Evolutionary conservation across 306 rosid genomes (phyloP), one percentile per base, ranked within the genome.

Genomic region (Delonix regia): DNA sequence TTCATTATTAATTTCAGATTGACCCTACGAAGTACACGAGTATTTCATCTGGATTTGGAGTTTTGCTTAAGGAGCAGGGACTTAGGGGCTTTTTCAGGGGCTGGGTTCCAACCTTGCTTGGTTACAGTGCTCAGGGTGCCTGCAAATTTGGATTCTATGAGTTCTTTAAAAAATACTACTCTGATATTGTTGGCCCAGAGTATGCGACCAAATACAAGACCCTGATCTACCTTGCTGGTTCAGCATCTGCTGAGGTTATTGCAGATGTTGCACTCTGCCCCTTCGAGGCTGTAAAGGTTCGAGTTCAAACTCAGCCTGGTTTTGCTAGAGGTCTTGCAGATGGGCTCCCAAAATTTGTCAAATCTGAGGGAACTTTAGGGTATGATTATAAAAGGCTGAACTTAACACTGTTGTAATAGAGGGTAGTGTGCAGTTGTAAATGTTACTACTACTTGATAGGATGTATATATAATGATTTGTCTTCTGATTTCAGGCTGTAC

Each of bases 41-140:
- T 79, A 93, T 96, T 70, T 10, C 97, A 55, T 93, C 97, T 73
- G 99, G 98, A 7, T 96, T 96, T 81, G 99, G 99, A 69, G 74
- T 93, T 82, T 78, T 93, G 85, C 80, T 91, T 2, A 96, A 89
- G 91, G 99, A 96, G 90, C 98, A 96, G 81, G 99, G 99, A 13
- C n/a, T 83, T 6, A 87, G 69, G 70, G 99, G 99, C 18, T 89
- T 96, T 83, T 93, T 91, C 87, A 85, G 94, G 80, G 99, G 99
- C n/a, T 93, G 99, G 99, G 97, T 87, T 44, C 99, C 99, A 25
- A 96, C 99, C 55, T 83, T 96, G 78, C 87, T 96, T 25, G 99
- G 99, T 84, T 93, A 96, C 87, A 91, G 99, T 87, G 98, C 94
- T 47, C 99, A 96, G 88, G 98, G 99, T 85, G 99, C 98, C 73